Conservation (phyloP, 139 green algal species). For the Haematococcus sp. region DNA sequence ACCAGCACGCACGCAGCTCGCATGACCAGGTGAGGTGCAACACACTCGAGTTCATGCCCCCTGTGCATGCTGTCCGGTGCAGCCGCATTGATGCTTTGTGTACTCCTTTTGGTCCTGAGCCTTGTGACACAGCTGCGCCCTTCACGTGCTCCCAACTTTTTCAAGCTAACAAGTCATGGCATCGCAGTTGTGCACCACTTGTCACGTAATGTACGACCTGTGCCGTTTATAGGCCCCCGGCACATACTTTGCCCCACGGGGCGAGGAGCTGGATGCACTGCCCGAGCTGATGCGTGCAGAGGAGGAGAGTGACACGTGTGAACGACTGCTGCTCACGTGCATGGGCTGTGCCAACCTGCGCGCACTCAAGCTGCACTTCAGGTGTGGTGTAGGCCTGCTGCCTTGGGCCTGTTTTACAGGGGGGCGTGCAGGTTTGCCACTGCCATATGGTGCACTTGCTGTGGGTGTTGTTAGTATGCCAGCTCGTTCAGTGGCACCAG, state of each 20-base stretch:
- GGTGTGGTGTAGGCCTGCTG: neutral
- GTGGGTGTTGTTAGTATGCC: too few species aligned
- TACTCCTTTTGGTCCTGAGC: too few species aligned
- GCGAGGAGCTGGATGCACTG: constrained; percentile 16
- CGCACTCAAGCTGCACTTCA: constrained; percentile 15
- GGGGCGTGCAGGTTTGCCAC: neutral
- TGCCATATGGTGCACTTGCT: too few species aligned
- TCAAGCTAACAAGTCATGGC: too few species aligned
- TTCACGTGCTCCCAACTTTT: too few species aligned
- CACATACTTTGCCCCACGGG: neutral
- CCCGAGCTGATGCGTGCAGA: constrained; percentile 16
- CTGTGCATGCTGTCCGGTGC: too few species aligned
- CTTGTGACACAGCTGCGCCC: too few species aligned
- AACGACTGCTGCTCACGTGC: neutral
- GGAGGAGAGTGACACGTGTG: constrained; percentile 11
- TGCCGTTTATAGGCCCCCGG: too few species aligned
- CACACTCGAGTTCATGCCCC: neutral
- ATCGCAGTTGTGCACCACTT: too few species aligned
- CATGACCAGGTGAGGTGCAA: neutral
- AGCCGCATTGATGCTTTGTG: too few species aligned
- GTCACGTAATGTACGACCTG: neutral
- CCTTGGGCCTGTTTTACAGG: neutral
- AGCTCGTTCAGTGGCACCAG: too few species aligned
- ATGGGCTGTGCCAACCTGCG: constrained; percentile 18
- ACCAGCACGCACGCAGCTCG: too few species aligned